Evolutionary conservation across 83 land plant species (phyloP), one percentile per base, ranked within the genome.

Genomic region (Diphasiastrum complanatum): DNA sequence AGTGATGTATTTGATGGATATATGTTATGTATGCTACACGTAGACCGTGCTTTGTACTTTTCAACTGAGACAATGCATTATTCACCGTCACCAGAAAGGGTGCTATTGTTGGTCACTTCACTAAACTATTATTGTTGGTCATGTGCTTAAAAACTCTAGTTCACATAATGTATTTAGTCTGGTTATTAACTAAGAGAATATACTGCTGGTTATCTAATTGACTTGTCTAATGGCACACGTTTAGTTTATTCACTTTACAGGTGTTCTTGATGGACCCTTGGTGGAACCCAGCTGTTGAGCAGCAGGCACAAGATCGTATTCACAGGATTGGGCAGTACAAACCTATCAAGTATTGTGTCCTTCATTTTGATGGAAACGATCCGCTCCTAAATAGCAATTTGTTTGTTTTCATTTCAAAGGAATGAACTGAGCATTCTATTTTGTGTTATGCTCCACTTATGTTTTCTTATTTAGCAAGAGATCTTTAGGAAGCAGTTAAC

Each of bases 231-330:
- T 22, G 22, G n/a, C n/a, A n/a, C 22, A 32, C 14, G 22, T 16
- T 20, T 29, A 23, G 24, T 27, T 57, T 20, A 29, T 55, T 27
- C 28, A 26, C 31, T 6, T 30, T 50, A n/a, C 54, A 89, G 91
- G 86, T 89, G 22, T 90, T 90, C 60, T 66, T 90, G 73, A 90
- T 90, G 97, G 97, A 90, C 51, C 97, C 97, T 11, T 90, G 97
- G 97, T 90, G 97, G 97, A 90, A 90, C 66, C 97, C 97, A 22
- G 97, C 97, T 25, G 97, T 90, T 41, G 97, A 90, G 69, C 78
- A 80, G 34, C 97, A 90, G 74, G 97, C 97, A 18, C 93, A 84
- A 59, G 97, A 90, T 68, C 79, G 93, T 33, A 90, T 90, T 32
- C 97, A 90, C 51, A 56, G 97, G 2, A 83, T 90, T 33, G 97